Percentiles rank a stretch among this genome's conserved stretches.
phyloP scores from a whole-genome alignment of 345 rosid genomes.

The Erucastrum elatum region DNA sequence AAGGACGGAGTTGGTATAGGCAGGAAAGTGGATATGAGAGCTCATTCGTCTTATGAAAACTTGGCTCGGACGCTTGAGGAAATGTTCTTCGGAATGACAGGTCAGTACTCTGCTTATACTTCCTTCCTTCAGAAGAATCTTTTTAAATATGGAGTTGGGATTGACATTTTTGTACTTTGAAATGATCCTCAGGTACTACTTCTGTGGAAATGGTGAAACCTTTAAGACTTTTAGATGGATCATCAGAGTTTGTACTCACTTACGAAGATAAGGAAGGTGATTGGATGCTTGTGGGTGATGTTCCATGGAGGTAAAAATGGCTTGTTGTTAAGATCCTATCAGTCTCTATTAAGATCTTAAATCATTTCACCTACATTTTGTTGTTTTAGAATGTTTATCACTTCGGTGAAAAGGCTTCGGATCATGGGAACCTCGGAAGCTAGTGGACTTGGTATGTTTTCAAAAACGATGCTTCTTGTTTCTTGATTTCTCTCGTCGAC shows the following conservation, averaged over 20 bases:
- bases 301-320: conserved; percentile 81
- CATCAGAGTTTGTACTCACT: conserved; percentile 83
- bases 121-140: too few relatives aligned
- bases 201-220: conserved; percentile 26
- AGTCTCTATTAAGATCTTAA: not conserved
- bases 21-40: conserved; percentile 79
- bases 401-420: conserved; percentile 80
- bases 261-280: conserved; percentile 96
- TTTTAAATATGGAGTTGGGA: not conserved
- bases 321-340: not conserved
- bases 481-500: not conserved
- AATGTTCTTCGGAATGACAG: conserved; percentile 63
- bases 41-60: conserved; percentile 66
- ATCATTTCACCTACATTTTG: not conserved
- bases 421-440: conserved; percentile 86
- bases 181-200: conserved; percentile 28
- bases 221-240: conserved; percentile 68
- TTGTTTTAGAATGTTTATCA: conserved; percentile 64
- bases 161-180: not conserved
- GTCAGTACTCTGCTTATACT: not conserved
- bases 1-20: conserved; percentile 90
- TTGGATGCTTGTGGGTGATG: conserved; percentile 98
- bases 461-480: not conserved
- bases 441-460: conserved; percentile 67
- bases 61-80: conserved; percentile 72